Evolutionary conservation across 441 rosid genomes (phyloP).

Genomic region (Manihot esculenta): DNA sequence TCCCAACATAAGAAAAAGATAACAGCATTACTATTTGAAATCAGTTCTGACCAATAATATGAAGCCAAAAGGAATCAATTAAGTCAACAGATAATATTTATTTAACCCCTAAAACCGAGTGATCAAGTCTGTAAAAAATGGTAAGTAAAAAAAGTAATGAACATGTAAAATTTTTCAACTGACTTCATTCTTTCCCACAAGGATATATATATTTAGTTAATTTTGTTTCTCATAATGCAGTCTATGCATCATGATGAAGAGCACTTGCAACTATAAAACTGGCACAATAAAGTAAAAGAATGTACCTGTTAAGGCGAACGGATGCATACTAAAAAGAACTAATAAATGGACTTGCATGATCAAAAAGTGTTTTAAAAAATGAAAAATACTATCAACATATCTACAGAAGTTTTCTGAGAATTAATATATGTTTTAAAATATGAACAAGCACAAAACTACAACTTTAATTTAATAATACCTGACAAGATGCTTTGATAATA

Average conservation of each 20-base stretch:
- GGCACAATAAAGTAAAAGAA: not conserved
- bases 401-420: not conserved
- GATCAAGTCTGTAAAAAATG: not conserved
- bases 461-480: not conserved
- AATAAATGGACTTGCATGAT: not conserved
- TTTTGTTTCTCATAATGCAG: not conserved
- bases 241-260: not conserved
- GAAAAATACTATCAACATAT: not conserved
- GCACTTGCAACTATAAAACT: not conserved
- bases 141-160: not conserved
- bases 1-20: slow-evolving; percentile 4
- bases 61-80: not conserved
- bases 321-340: not conserved
- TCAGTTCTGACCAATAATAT: not conserved
- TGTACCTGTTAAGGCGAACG: not conserved
- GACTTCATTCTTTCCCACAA: not conserved
- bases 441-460: not conserved
- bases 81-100: not conserved
- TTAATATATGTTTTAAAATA: not conserved
- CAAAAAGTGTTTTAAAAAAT: not conserved
- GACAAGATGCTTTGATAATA: not conserved
- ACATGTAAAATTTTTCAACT: not conserved
- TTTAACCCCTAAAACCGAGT: not conserved
- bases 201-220: not conserved
- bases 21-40: not conserved